A percentile compares a stretch with the other conserved stretches of the same genome.
Conservation (phyloP, 1,284 basidiomycete genomes). For the Moesziomyces aphidis region DNA sequence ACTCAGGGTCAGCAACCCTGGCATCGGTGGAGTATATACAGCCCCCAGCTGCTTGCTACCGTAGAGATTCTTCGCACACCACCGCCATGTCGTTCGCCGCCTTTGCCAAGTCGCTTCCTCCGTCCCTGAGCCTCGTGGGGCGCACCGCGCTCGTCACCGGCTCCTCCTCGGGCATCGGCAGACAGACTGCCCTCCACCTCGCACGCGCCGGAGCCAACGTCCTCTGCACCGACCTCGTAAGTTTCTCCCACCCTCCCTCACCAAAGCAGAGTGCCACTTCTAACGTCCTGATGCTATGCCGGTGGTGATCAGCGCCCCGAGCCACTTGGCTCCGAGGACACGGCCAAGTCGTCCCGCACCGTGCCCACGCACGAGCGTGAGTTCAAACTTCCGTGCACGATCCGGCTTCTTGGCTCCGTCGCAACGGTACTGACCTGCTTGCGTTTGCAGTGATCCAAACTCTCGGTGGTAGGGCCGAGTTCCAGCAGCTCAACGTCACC, state of each 20-base stretch:
- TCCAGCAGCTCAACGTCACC: conserved; percentile 46
- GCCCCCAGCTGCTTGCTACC: not conserved
- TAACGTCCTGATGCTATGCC: not conserved
- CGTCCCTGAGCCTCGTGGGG: conserved; percentile 40
- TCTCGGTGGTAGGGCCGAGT: conserved; percentile 40
- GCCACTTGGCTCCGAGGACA: conserved; percentile 19
- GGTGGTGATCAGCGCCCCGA: conserved; percentile 14
- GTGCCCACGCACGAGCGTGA: conserved; percentile 35
- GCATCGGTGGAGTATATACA: not conserved
- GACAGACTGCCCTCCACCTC: conserved; percentile 29
- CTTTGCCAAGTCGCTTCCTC: conserved; percentile 46
- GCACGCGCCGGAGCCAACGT: conserved; percentile 40
- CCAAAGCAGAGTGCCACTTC: not conserved
- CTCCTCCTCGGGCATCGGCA: conserved; percentile 43
- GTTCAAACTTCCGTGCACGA: not conserved
- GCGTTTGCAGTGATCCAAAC: conserved; percentile 24
- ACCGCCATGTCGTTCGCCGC: conserved; percentile 41
- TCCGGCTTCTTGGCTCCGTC: not conserved
- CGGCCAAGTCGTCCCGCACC: conserved; percentile 17
- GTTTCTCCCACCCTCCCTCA: not conserved
- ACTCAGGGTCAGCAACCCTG: too few species aligned
- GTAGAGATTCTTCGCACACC: too few species aligned
- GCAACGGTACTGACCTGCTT: too few species aligned
- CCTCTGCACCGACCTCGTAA: conserved; percentile 40
- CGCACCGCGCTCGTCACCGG: conserved; percentile 47